Conservation (phyloP, 2,329 filamentous ascomycete genomes). For the Aspergillus quadricinctus region DNA sequence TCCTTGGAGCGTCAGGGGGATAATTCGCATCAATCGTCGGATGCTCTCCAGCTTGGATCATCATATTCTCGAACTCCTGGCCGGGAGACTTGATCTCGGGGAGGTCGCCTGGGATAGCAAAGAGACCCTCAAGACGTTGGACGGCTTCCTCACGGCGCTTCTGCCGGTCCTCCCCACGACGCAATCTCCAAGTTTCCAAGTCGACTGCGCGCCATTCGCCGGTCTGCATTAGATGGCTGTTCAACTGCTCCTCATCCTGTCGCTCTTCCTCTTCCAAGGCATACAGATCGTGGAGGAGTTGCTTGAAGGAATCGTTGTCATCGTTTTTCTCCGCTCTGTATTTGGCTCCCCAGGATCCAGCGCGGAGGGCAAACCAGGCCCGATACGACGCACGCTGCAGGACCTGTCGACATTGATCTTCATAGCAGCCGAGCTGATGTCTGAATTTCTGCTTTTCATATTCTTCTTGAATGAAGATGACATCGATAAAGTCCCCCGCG, state of each 20-base stretch:
- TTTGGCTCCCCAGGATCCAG: constrained; percentile 12
- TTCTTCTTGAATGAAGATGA: constrained; percentile 12
- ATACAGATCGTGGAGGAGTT: constrained; percentile 21
- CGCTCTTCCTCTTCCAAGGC: constrained; percentile 16
- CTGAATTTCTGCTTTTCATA: constrained; percentile 7
- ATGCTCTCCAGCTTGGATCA: constrained; percentile 5
- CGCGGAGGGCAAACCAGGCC: constrained; percentile 24
- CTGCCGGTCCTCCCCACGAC: constrained; percentile 14
- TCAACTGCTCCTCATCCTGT: constrained; percentile 7
- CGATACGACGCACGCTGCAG: constrained; percentile 24
- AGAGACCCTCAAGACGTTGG: constrained; percentile 15
- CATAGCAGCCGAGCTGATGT: constrained; percentile 8
- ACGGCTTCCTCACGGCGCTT: constrained; percentile 10
- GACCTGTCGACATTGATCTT: constrained; percentile 23
- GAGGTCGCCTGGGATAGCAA: constrained; percentile 8
- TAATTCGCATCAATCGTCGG: not conserved
- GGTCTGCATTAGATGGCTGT: not conserved
- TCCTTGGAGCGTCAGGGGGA: not conserved
- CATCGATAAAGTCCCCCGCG: constrained; percentile 24
- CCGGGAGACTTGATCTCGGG: not conserved
- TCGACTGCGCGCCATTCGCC: constrained; percentile 14
- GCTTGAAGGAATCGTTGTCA: constrained; percentile 10
- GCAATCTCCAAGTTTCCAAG: constrained; percentile 16
- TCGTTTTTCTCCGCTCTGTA: constrained; percentile 11
- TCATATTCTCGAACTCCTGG: constrained; percentile 7